These are phyloP conservation scores for Cupressus sempervirens DNA, from an alignment of 75 land plant species.

Conservation along the genomic window DNA sequence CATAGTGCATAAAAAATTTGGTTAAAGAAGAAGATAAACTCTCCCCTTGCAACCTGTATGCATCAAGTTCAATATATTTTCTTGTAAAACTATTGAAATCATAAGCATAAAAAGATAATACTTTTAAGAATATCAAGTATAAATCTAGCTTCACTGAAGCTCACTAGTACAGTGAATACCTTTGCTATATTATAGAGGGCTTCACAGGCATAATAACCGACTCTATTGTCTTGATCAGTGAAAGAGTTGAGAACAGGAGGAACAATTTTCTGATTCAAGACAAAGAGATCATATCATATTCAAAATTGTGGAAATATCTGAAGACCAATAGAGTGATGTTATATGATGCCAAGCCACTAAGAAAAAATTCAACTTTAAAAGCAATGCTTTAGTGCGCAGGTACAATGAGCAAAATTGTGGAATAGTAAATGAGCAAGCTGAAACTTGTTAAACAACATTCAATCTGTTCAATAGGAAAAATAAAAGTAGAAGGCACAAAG, in stretches of 20 bases:
- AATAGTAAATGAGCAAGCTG: not conserved
- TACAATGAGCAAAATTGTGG: not conserved
- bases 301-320: not conserved
- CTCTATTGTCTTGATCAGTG: slow-evolving; percentile 92
- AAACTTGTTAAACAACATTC: not conserved
- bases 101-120: not conserved
- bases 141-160: not conserved
- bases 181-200: slow-evolving; percentile 99
- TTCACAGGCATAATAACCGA: slow-evolving; percentile 98
- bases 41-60: slow-evolving; percentile 94
- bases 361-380: not conserved
- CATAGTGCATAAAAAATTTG: slow-evolving; percentile 99
- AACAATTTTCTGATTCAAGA: slow-evolving; percentile 71
- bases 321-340: not conserved
- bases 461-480: too few relatives aligned
- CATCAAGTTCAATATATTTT: not conserved
- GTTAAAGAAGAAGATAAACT: slow-evolving; percentile 88
- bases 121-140: not conserved
- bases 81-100: not conserved
- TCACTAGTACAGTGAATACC: slow-evolving; percentile 34
- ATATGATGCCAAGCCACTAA: not conserved
- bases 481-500: not conserved
- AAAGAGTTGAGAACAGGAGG: slow-evolving; percentile 93
- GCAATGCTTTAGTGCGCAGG: not conserved
- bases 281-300: not conserved